Percentiles rank a stretch among this genome's conserved stretches.
phyloP scores from a whole-genome alignment of 2,329 filamentous ascomycete genomes.

The Dothistroma pini region DNA sequence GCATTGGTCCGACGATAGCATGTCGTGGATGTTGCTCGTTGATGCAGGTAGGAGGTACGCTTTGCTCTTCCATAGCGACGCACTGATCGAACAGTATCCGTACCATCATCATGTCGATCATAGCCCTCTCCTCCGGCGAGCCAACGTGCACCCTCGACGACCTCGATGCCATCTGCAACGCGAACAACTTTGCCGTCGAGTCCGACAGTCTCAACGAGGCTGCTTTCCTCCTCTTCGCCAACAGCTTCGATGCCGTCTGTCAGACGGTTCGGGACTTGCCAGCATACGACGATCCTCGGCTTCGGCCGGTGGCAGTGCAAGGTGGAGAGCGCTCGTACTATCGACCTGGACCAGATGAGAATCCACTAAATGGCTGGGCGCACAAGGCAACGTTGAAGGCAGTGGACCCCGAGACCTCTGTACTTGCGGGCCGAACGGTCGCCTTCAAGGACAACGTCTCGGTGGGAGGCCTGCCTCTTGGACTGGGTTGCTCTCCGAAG shows the following conservation, averaged over 20 bases:
- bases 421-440: constrained; percentile 34
- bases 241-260: constrained; percentile 30
- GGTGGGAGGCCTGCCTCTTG: constrained; percentile 44
- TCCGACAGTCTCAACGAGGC: constrained; percentile 22
- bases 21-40: too few species aligned
- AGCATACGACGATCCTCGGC: constrained; percentile 38
- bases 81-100: not conserved
- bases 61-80: not conserved
- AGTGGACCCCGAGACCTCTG: constrained; percentile 19
- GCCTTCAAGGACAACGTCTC: constrained; percentile 50
- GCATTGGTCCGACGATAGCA: not conserved
- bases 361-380: constrained; percentile 46
- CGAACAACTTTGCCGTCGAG: constrained; percentile 26
- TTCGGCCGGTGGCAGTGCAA: constrained; percentile 30
- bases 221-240: constrained; percentile 28
- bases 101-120: constrained; percentile 27
- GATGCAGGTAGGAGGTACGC: too few species aligned
- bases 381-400: constrained; percentile 36
- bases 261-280: constrained; percentile 31
- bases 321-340: constrained; percentile 25
- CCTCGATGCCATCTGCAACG: constrained; percentile 21
- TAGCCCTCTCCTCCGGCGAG: constrained; percentile 27
- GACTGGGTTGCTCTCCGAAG: constrained; percentile 41
- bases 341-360: constrained; percentile 30
- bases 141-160: constrained; percentile 29